phyloP scores from a whole-genome alignment of 2,329 filamentous ascomycete species.

The Colletotrichum liaoningense region DNA sequence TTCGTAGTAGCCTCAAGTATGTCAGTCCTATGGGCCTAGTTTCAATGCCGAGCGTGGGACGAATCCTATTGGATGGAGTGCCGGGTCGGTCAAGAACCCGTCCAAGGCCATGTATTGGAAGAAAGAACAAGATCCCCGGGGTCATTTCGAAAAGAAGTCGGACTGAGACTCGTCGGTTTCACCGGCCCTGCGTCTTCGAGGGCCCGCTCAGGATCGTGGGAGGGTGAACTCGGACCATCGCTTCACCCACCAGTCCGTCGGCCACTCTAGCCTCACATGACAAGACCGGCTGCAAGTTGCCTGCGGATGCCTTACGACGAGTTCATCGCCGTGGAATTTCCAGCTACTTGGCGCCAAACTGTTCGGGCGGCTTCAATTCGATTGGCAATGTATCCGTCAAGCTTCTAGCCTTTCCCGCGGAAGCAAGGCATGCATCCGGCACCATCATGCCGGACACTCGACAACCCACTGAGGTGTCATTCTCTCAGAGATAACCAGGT shows the following conservation, averaged over 20 bases:
- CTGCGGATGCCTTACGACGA: neutral
- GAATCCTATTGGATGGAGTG: constrained; percentile 5
- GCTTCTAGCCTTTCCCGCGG: neutral
- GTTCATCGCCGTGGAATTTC: neutral
- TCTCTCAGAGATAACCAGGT: neutral
- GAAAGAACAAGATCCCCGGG: neutral
- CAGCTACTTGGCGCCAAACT: neutral
- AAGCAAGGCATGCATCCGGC: neutral
- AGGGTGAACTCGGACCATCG: neutral
- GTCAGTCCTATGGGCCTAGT: neutral
- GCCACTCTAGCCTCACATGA: neutral
- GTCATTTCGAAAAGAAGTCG: neutral
- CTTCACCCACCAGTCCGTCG: neutral
- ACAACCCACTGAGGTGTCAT: neutral
- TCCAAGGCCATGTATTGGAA: neutral
- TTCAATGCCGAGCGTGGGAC: neutral
- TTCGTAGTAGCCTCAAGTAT: neutral
- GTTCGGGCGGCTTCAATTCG: neutral
- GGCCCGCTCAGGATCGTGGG: neutral
- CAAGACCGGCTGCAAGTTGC: neutral
- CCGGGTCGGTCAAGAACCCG: neutral
- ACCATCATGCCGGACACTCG: neutral
- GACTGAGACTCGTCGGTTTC: neutral
- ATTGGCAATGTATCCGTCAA: neutral
- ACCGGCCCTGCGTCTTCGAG: neutral